Base-by-base conservation (phyloP, 805 yeast species). In the Ogataea philodendri region DNA sequence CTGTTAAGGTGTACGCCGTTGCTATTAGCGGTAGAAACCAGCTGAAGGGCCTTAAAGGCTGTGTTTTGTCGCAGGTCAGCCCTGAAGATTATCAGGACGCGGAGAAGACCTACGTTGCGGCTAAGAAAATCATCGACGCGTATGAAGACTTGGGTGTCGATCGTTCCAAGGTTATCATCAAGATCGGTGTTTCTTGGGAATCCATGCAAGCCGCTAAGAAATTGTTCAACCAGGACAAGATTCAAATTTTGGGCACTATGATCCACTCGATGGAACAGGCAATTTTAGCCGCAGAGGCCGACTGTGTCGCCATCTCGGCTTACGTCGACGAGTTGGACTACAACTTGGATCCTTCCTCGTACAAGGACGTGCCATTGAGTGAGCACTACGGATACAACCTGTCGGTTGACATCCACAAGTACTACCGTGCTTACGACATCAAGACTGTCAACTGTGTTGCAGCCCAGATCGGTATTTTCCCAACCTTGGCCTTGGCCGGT, bases 231-330 rank as follows among this genome's bases (percentile, higher is more conserved):
- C 34, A 38, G 27, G 45, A 57, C 18, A 50, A 54, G 7, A 54
- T 62, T 33, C 35, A 46, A n/a, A 47, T 55, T 28, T 42, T 62
- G 14, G 67, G 65, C n/a, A 62, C 67, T 3, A 62, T 62, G 45
- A 52, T 60, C 15, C 64, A 59, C 36, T 51, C 62, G 9, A 40
- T 62, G 18, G 62, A 52, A 22, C 67, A 62, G 39, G 67, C 63
- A 8, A 51, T 62, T 15, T 37, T 59, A 13, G 65, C 67, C 7
- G 65, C 65, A 7, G 66, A 62, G 35, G 64, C 62, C 7, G 57
- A 57, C 10, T 61, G 66, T 39, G 45, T 37, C 10, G 55, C 55
- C n/a, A 57, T 62, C 24, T 55, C 65, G 3, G 60, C 67, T 4
- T 62, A 62, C 35, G 63, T 62, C 20, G 65, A 62, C 41, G 46